These are phyloP conservation scores for Eremochloa ophiuroides DNA, from an alignment of 176 grass and related monocot genomes.

Conservation along the genomic window DNA sequence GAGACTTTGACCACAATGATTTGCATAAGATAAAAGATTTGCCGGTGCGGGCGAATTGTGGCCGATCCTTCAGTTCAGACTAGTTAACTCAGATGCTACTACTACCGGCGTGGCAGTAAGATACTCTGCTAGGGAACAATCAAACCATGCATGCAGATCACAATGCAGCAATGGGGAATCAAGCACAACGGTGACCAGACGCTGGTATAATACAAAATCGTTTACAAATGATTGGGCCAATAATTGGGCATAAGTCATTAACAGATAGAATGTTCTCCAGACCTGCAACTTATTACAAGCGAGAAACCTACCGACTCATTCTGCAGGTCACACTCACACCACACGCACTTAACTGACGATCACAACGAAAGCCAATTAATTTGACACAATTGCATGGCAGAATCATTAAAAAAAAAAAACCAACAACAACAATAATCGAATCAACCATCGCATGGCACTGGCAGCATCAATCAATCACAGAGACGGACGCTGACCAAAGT, in stretches of 20 bases:
- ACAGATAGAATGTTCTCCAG: neutral
- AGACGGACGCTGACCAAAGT: no score
- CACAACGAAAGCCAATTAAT: neutral
- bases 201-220: neutral
- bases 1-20: slow-evolving; percentile 13
- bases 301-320: neutral
- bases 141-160: neutral
- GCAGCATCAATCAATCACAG: neutral
- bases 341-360: neutral
- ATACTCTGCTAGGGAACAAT: neutral
- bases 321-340: neutral
- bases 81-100: neutral
- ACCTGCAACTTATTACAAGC: neutral
- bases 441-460: neutral
- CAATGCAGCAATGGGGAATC: neutral
- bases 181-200: neutral
- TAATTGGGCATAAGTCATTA: neutral
- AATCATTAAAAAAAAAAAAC: neutral
- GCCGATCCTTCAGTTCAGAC: neutral
- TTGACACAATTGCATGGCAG: neutral
- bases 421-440: neutral
- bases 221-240: slow-evolving; percentile 11
- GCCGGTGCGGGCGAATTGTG: neutral
- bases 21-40: neutral
- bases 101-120: neutral